Evolutionary conservation across 768 basidiomycete species (phyloP), one percentile per base, ranked within the genome.

Genomic region (Omphalotus guepiniiformis): DNA sequence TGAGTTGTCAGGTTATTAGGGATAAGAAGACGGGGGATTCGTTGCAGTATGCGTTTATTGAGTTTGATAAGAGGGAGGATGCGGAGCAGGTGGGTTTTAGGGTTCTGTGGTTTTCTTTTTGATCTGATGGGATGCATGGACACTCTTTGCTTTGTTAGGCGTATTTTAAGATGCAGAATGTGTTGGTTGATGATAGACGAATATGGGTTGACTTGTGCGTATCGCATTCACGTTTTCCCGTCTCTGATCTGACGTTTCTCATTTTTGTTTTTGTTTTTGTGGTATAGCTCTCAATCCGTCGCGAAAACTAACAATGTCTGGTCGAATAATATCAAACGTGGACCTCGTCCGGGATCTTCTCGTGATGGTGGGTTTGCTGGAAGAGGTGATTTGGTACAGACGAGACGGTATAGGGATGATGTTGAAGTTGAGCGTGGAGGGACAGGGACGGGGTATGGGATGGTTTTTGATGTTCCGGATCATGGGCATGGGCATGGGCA

Each of bases 141-240:
- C n/a, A n/a, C n/a, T n/a, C n/a, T n/a, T n/a, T n/a, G n/a, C 37
- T 19, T 27, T 29, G 41, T 3, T 54, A 93, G 88, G 96, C 92
- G 7, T 99, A 98, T 65, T 94, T 98, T 71, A 99, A 98, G 66
- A 99, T 99, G 96, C 96, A 98, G 63, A 98, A 98, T 58, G 96
- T 98, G 0, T 72, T 99, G 9, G 88, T 99, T 11, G 96, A 99
- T 61, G 96, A 99, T 65, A 80, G 93, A 12, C 82, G 96, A 11
- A 98, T 99, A 58, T 98, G 95, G 92, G 95, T 99, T 53, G 96
- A 98, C 67, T 98, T 99, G 87, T n/a, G n/a, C n/a, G n/a, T n/a
- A n/a, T n/a, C n/a, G n/a, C n/a, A n/a, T n/a, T n/a, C n/a, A 57
- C 51, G 87, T n/a, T 42, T 16, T 47, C 29, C 23, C 42, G 36